Evolutionary conservation across 2,329 filamentous ascomycete genomes (phyloP), one percentile per base, ranked within the genome.

Genomic region (Aspergillus piperis): DNA sequence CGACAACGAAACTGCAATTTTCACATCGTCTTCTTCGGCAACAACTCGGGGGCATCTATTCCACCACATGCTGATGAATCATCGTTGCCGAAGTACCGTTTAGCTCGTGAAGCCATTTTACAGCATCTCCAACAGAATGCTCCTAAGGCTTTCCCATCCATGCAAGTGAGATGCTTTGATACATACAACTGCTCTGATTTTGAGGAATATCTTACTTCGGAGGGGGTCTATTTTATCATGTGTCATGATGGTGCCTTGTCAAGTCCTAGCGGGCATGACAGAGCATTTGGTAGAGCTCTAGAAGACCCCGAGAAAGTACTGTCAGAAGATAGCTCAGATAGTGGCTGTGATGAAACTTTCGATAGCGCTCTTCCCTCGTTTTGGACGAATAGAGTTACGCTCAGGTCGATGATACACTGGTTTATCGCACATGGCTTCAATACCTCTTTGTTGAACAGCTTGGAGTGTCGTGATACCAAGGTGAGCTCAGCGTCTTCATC

Each of bases 21-120:
- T 66, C 84, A 91, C 63, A 73, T 92, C 62, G 77, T 87, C 15
- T 93, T 91, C 77, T 90, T 92, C 68, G 79, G 85, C 25, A 76
- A 78, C 66, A 75, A 82, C 64, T 70, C 64, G 1, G 17, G 78
- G 5, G 76, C 87, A 10, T 89, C 86, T 67, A 73, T 88, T 13
- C 86, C 88, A 3, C 68, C 72, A 6, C 69, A 70, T 51, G 71
- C 74, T 3, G 60, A 73, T 25, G 54, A 69, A 8, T 66, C 65
- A 25, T 64, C 77, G 62, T 64, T 71, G 63, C 62, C 76, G 41
- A 88, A 86, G 67, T 91, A 87, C 67, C 77, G 83, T 1, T 80
- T 92, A 8, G 84, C 87, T 11, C 82, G 90, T 52, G 80, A 83
- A 8, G 81, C 86, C 4, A 80, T 92, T 57, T 84, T 90, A 52